Conservation (phyloP, 306 rosid genomes). For the Castanospermum australe region DNA sequence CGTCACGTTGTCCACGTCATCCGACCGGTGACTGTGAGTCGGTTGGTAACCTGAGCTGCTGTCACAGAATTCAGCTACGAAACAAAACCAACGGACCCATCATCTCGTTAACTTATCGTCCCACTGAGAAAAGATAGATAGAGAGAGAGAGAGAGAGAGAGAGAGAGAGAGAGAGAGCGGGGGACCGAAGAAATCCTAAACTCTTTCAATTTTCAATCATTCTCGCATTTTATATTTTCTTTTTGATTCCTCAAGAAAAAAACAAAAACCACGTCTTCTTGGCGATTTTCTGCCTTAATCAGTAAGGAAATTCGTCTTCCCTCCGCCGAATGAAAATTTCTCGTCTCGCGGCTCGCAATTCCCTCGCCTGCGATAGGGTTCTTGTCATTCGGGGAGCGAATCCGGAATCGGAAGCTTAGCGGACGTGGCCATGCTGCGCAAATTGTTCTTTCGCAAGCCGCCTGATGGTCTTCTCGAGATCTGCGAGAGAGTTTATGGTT, state of each 20-base stretch:
- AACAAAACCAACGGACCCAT: conserved; percentile 28
- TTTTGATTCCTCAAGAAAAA: background rate
- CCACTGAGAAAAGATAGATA: background rate
- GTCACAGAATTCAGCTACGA: conserved; percentile 11
- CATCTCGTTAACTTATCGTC: conserved; percentile 21
- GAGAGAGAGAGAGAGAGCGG: background rate
- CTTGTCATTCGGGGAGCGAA: background rate
- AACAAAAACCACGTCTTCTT: background rate
- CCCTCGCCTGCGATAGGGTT: conserved; percentile 8
- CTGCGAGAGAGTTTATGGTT: conserved; percentile 90
- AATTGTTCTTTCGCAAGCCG: conserved; percentile 86
- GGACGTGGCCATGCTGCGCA: conserved; percentile 75
- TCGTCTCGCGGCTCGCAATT: background rate
- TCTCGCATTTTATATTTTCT: conserved; percentile 1
- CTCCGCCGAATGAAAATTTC: background rate
- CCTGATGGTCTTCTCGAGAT: conserved; percentile 95
- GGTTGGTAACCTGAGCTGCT: conserved; percentile 35
- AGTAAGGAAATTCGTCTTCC: conserved; percentile 12
- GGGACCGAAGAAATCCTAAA: conserved; percentile 11
- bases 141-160: background rate
- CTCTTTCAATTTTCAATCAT: conserved; percentile 19
- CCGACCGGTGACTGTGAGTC: conserved; percentile 31
- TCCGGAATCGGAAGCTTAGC: conserved; percentile 29
- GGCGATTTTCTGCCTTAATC: conserved; percentile 14
- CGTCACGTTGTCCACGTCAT: conserved; percentile 12